Evolutionary conservation across 192 early-diverging fungal genomes (phyloP).

Genomic region (Helicostylum pulchrum): DNA sequence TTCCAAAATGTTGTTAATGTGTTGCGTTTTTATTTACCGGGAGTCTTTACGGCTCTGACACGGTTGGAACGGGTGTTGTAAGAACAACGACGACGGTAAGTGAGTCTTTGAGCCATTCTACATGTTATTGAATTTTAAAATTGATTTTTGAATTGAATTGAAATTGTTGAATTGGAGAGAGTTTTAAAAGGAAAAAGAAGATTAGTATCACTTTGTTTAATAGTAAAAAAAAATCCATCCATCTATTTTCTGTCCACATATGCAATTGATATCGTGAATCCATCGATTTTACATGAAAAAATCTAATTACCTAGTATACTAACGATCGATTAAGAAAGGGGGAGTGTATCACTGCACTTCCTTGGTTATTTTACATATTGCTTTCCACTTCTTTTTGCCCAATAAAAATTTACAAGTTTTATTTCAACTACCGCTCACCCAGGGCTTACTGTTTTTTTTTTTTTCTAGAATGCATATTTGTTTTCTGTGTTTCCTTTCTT

Average conservation of each 20-base stretch:
- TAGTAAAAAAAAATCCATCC: conserved; percentile 20
- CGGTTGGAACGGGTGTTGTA: conserved; percentile 93
- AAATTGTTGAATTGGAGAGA: not conserved
- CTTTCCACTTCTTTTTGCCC: too few species aligned
- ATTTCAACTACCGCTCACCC: too few species aligned
- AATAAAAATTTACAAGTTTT: too few species aligned
- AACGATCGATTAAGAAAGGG: conserved; percentile 20
- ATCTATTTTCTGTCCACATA: conserved; percentile 7
- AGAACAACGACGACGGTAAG: conserved; percentile 80
- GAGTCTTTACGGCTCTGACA: conserved; percentile 83
- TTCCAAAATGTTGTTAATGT: not conserved
- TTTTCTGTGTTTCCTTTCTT: too few species aligned
- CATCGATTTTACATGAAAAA: not conserved
- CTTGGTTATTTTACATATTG: too few species aligned
- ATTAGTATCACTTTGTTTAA: not conserved
- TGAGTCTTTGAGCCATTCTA: conserved; percentile 75
- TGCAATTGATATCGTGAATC: not conserved
- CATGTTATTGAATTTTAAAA: conserved; percentile 4
- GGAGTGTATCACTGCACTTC: not conserved
- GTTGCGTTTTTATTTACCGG: conserved; percentile 44
- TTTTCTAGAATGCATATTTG: too few species aligned
- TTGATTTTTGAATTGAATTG: conserved; percentile 5
- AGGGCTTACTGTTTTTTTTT: too few species aligned
- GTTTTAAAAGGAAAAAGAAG: not conserved
- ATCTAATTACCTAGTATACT: conserved; percentile 13